These are phyloP conservation scores for Pulveroboletus sp. DNA, from an alignment of 768 basidiomycete genomes.

Conservation along the genomic window DNA sequence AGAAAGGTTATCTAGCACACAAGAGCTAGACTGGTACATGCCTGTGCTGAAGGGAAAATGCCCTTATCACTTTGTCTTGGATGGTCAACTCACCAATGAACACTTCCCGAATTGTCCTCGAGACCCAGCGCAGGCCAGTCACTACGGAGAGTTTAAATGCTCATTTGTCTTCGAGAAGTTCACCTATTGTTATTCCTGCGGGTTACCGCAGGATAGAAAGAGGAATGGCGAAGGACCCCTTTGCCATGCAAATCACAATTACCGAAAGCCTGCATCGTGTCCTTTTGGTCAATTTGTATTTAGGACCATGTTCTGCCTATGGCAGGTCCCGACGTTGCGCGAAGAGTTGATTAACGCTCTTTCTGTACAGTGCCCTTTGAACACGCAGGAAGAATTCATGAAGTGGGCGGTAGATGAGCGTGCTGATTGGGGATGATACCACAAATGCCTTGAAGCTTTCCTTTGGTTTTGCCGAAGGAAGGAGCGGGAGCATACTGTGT, in stretches of 20 bases:
- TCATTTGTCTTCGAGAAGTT: not conserved
- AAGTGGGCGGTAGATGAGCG: not conserved
- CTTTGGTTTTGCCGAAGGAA: constrained; percentile 1
- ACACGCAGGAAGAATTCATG: not conserved
- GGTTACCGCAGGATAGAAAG: too few species aligned
- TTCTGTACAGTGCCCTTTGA: too few species aligned
- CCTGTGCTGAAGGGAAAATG: constrained; percentile 1
- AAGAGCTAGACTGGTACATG: constrained; percentile 4
- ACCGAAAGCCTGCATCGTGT: too few species aligned
- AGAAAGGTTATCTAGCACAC: not conserved
- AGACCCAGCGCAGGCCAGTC: not conserved
- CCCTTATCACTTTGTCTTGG: constrained; percentile 5
- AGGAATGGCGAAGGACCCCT: too few species aligned
- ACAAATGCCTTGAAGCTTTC: constrained; percentile 7
- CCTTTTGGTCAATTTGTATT: too few species aligned
- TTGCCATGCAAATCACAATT: too few species aligned
- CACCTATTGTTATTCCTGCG: too few species aligned
- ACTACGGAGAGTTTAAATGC: not conserved
- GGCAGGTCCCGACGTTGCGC: too few species aligned
- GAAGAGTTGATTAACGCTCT: too few species aligned
- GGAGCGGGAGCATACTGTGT: not conserved
- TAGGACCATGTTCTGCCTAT: too few species aligned
- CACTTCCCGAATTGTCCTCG: not conserved
- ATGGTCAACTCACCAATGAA: not conserved
- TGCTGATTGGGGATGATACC: not conserved